phyloP scores from a whole-genome alignment of 1,139 yeast species.

The Pneumocystis wakefieldiae region DNA sequence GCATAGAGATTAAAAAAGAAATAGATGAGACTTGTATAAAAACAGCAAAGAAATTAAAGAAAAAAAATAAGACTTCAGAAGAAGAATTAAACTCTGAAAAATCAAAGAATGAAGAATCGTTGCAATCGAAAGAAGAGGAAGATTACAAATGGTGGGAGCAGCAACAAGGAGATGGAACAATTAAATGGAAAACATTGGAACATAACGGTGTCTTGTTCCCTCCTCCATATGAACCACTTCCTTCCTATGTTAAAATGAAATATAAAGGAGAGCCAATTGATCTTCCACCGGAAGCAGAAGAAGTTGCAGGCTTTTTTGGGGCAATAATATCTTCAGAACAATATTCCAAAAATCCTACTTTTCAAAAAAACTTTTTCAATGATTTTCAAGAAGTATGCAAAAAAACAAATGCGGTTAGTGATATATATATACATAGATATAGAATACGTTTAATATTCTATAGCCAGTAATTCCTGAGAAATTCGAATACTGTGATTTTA shows the following conservation, averaged over 20 bases:
- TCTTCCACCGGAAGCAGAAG: conserved; percentile 74
- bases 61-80: not conserved
- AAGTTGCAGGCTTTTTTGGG: conserved; percentile 89
- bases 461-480: conserved; percentile 19
- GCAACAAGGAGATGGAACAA: conserved; percentile 53
- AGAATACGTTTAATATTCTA: not conserved
- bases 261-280: conserved; percentile 64
- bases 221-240: conserved; percentile 77
- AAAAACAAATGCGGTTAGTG: conserved; percentile 47
- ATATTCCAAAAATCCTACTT: conserved; percentile 73
- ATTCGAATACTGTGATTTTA: conserved; percentile 64
- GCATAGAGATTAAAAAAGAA: not conserved
- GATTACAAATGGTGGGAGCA: conserved; percentile 80
- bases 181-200: conserved; percentile 73
- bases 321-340: conserved; percentile 70
- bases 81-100: conserved; percentile 5
- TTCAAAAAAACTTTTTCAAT: conserved; percentile 69
- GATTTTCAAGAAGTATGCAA: conserved; percentile 60
- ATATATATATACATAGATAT: conserved; percentile 29
- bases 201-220: conserved; percentile 91
- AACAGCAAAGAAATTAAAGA: not conserved
- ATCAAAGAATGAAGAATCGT: not conserved
- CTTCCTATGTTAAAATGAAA: conserved; percentile 57
- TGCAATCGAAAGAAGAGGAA: conserved; percentile 35
- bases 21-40: not conserved